Conservation (phyloP, 2,329 filamentous ascomycete species). For the Neonectria coccinea region DNA sequence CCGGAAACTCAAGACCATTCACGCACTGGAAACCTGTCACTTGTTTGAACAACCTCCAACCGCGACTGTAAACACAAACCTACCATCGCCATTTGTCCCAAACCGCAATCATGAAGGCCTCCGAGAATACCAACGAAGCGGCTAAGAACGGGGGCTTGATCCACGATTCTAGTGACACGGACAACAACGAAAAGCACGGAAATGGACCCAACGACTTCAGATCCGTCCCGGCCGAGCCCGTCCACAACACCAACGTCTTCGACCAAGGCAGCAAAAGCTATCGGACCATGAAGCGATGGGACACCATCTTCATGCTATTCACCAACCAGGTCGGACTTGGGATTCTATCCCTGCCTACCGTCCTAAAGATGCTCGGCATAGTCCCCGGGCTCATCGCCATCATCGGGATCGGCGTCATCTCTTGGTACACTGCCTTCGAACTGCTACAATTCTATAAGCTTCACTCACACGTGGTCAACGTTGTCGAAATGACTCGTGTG, state of each 20-base stretch:
- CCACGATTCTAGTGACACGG: neutral
- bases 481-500: conserved; percentile 74
- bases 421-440: conserved; percentile 66
- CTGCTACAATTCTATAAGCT: conserved; percentile 74
- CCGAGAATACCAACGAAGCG: neutral
- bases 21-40: neutral
- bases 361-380: conserved; percentile 73
- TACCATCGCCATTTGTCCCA: neutral
- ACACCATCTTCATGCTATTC: conserved; percentile 43
- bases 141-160: neutral
- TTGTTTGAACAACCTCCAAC: neutral
- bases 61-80: neutral
- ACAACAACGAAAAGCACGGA: neutral
- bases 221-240: conserved; percentile 28
- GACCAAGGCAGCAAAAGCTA: conserved; percentile 44
- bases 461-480: conserved; percentile 75
- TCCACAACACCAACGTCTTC: conserved; percentile 41
- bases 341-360: conserved; percentile 75
- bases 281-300: conserved; percentile 43
- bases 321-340: conserved; percentile 48
- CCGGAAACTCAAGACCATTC: neutral
- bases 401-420: conserved; percentile 70
- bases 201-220: conserved; percentile 31
- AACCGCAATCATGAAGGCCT: neutral
- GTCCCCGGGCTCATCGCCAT: conserved; percentile 76